phyloP scores from a whole-genome alignment of 371 early-diverging fungal genomes.

The Chytridium lagenaria region DNA sequence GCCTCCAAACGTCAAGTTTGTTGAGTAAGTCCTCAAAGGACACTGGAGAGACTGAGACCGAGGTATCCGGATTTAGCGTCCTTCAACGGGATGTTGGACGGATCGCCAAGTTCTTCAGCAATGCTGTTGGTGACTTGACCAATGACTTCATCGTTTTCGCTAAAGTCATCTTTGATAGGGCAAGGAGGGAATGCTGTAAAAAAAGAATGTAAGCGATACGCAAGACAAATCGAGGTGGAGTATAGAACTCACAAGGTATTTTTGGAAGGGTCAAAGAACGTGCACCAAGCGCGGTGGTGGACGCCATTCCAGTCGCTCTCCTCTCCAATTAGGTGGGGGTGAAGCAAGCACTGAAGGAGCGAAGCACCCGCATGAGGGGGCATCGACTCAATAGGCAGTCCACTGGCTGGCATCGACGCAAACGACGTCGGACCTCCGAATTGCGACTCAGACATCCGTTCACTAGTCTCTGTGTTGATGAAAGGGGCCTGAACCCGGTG shows the following conservation, averaged over 20 bases:
- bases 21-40: slow-evolving; percentile 3
- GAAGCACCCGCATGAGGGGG: neutral
- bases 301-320: slow-evolving; percentile 6
- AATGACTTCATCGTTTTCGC: slow-evolving; percentile 8
- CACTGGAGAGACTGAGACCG: neutral
- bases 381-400: neutral
- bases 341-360: neutral
- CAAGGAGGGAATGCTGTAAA: slow-evolving; percentile 20
- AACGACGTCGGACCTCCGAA: no score
- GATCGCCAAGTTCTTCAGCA: slow-evolving; percentile 20
- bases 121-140: slow-evolving; percentile 5
- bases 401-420: no score
- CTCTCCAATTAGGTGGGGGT: no score
- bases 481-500: no score
- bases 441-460: no score
- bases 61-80: neutral
- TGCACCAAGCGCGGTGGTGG: neutral
- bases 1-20: neutral
- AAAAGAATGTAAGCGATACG: neutral
- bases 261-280: slow-evolving; percentile 10
- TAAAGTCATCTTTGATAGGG: slow-evolving; percentile 11
- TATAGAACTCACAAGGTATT: slow-evolving; percentile 4
- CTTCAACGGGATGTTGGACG: slow-evolving; percentile 1
- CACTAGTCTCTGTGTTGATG: no score
- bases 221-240: neutral